Evolutionary conservation across 805 yeast genomes (phyloP), one percentile per base, ranked within the genome.

Genomic region (Wickerhamiella galacta): DNA sequence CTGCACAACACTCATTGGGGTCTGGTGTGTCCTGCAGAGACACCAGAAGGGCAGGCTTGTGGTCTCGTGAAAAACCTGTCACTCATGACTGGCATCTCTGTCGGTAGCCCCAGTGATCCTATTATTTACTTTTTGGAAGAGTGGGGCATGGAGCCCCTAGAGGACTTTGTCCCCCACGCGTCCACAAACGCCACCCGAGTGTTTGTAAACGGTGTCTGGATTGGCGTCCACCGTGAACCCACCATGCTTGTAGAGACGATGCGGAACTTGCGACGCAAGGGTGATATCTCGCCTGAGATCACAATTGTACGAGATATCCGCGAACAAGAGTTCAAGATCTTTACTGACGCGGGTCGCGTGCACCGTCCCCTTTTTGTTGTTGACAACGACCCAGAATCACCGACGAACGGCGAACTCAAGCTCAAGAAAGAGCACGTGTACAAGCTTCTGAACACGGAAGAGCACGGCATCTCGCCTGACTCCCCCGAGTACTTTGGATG

Each of bases 21-120:
- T 51, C 69, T 90, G 48, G 96, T 90, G 28, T 90, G 99, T 62
- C 99, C 99, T 33, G 99, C 99, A 16, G 99, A 90, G 60, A 90
- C 99, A 12, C 99, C 99, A 3, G 99, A 90, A 65, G 99, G 99
- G 52, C 99, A 90, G 63, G 98, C 99, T 22, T 90, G 99, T 78
- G 99, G 99, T 52, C 67, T 90, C 57, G 98, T 90, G 35, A 90
- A 90, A 64, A 90, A 90, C 58, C 65, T 90, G 54, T 85, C 96
- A 1, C 63, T 90, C 45, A 85, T 90, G 96, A 73, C 96, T 1
- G 83, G 95, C 65, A 83, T 90, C 33, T 87, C 98, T 18, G 98
- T 90, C 42, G 98, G 99, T 56, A 71, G 94, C 6, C 81, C 92
- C n/a, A 81, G 95, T 25, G 93, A 82, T 53, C 95, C 95, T 22